Base-by-base conservation (phyloP, 108 stramenopile genomes). In the Mediolabrus comicus region DNA sequence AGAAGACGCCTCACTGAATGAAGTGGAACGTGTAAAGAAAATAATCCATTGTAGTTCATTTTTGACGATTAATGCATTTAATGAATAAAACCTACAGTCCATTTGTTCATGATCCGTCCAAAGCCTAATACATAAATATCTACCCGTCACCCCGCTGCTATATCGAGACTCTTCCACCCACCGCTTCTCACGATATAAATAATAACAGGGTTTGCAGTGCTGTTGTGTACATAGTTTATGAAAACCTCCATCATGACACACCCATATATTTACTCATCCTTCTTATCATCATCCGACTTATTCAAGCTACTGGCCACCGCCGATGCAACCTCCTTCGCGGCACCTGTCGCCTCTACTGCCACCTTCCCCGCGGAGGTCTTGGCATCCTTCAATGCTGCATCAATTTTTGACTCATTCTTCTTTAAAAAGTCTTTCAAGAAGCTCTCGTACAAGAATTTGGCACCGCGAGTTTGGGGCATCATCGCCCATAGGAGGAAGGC, bases 401-500 rank as follows among this genome's bases (percentile, higher is more conserved):
- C 95, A 72, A 96, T 90, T 31, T 81, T 77, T 22, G 84, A 86
- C 53, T 90, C 87, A 56, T 85, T 92, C 72, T 84, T 74, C 62
- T 93, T 92, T 53, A 97, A 66, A 51, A 97, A 86, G 67, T 94
- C 92, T 63, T 89, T 90, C 49, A 97, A 75, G 55, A 97, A 92
- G 54, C 67, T 76, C 46, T 95, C 90, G 67, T 97, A 97, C 30
- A 97, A 65, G 72, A 90, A 94, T 39, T 90, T 94, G 29, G 96
- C 92, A 17, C 96, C 97, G 56, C 83, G 80, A 14, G 94, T 95
- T 77, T 92, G 90, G 6, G 96, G 96, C 27, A 95, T 69, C 88
- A 97, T 92, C 49, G 88, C 86, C 95, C 95, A 97, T 24, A 96
- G 62, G 59, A 97, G 86, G 81, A 97, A 96, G 41, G 93, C 95